Base-by-base conservation (phyloP, 2,329 filamentous ascomycete genomes). In the Ophiostoma himal-ulmi region DNA sequence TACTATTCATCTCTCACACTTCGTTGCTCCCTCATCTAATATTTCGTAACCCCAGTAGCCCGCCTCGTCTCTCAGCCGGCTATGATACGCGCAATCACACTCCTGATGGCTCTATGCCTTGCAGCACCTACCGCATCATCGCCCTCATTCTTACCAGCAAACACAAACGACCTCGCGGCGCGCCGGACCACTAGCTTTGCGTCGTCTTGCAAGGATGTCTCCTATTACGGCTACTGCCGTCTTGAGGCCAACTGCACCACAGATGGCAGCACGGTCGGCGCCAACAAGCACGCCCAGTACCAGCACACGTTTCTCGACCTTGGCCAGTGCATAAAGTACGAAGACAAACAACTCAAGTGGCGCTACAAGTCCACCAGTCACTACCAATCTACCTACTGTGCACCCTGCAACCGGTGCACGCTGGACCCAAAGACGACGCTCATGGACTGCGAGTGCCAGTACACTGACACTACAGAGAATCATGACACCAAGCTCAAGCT, bases 141-240 rank as follows among this genome's bases (percentile, higher is more conserved):
- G 14, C 62, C 10, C 13, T 20, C 37, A 6, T 37, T 30, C 8
- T 39, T 13, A 37, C 13, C 36, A 34, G 60, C 37, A 6, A 54
- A 14, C 1, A 44, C 1, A 7, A 36, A 64, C 5, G 11, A 36
- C 7, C 57, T 64, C 7, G 20, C 26, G 20, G 2, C 20, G 36
- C 36, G 34, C 20, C 20, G 48, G 34, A 62, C 64, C 6, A 54
- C 66, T 14, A 64, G 68, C 65, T 73, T 73, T 64, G 57, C 57
- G 5, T 37, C 67, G 11, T 69, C 72, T 0, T 72, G 72, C 68
- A 70, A 52, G 14, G 41, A 67, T 41, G 62, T 72, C 17, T 57
- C 69, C 41, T 73, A 73, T 54, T 73, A 69, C 62, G 73, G 71
- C 64, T 73, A 69, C 54, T 73, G 73, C 71, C 71, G 71, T 10